phyloP scores from a whole-genome alignment of 2,329 filamentous ascomycete genomes.

The Alternaria postmessia region DNA sequence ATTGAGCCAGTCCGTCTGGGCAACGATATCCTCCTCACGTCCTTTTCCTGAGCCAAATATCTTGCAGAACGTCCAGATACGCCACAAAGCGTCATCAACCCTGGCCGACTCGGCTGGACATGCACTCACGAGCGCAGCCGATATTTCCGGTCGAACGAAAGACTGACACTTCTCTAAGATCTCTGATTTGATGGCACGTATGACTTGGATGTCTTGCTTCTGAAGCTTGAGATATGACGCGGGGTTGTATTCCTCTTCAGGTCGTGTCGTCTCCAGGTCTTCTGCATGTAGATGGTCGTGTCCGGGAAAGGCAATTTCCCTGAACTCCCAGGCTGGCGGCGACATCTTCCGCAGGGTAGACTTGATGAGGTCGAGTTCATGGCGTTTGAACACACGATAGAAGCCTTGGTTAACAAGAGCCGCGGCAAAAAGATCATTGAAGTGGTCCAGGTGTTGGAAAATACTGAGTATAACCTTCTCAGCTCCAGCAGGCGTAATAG shows the following conservation, averaged over 20 bases:
- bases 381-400: conserved; percentile 64
- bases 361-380: conserved; percentile 64
- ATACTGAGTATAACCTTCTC: conserved; percentile 63
- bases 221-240: conserved; percentile 61
- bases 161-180: conserved; percentile 64
- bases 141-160: conserved; percentile 65
- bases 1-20: conserved; percentile 70
- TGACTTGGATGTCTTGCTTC: conserved; percentile 61
- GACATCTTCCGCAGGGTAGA: conserved; percentile 62
- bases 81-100: conserved; percentile 69
- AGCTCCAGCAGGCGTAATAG: conserved; percentile 55
- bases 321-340: conserved; percentile 67
- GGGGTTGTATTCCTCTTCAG: conserved; percentile 63
- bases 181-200: conserved; percentile 63
- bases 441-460: conserved; percentile 57
- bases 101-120: conserved; percentile 58
- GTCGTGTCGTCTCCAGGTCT: conserved; percentile 54
- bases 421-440: conserved; percentile 64
- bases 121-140: conserved; percentile 60
- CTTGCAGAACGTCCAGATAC: conserved; percentile 71
- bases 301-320: conserved; percentile 65
- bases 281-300: conserved; percentile 53
- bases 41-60: conserved; percentile 68
- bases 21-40: conserved; percentile 66
- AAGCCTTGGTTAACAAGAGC: conserved; percentile 65